Conservation (phyloP, 805 yeast species). For the Scheffersomyces ergatensis region DNA sequence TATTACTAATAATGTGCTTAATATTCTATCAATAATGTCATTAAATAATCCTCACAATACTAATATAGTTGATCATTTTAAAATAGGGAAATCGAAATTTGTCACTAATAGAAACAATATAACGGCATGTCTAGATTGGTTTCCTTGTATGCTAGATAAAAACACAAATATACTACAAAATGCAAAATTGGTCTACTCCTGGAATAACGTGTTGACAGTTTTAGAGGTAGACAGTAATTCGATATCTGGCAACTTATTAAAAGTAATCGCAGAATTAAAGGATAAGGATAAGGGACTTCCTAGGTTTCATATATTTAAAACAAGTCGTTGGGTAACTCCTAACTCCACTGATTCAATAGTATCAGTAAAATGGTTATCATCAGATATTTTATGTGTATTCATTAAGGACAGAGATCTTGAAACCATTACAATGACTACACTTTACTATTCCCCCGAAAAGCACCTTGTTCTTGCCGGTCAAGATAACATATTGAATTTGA, state of each 20-base stretch:
- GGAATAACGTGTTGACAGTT: constrained; percentile 61
- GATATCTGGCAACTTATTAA: constrained; percentile 25
- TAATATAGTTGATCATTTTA: constrained; percentile 48
- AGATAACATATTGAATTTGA: constrained; percentile 1
- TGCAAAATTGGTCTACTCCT: constrained; percentile 62
- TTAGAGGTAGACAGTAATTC: constrained; percentile 45
- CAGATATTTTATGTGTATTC: constrained; percentile 24
- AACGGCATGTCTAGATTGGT: constrained; percentile 60
- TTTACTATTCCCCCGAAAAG: constrained; percentile 3
- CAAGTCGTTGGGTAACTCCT: constrained; percentile 20
- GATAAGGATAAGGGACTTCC: constrained; percentile 38
- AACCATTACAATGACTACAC: constrained; percentile 2
- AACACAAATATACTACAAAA: constrained; percentile 14
- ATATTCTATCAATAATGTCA: constrained; percentile 50
- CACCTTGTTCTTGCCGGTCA: constrained; percentile 1
- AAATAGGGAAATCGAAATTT: constrained; percentile 46
- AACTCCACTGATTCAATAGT: constrained; percentile 37
- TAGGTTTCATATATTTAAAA: constrained; percentile 19
- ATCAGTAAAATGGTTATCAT: constrained; percentile 53
- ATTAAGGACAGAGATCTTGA: constrained; percentile 6
- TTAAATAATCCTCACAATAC: constrained; percentile 35
- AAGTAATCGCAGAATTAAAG: constrained; percentile 25
- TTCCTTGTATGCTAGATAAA: constrained; percentile 42
- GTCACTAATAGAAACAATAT: constrained; percentile 14
- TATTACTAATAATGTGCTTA: constrained; percentile 48